A percentile compares a stretch with the other conserved stretches of the same genome.
Evolutionary conservation across 345 rosid genomes (phyloP).

Genomic region (Linum tenue): DNA sequence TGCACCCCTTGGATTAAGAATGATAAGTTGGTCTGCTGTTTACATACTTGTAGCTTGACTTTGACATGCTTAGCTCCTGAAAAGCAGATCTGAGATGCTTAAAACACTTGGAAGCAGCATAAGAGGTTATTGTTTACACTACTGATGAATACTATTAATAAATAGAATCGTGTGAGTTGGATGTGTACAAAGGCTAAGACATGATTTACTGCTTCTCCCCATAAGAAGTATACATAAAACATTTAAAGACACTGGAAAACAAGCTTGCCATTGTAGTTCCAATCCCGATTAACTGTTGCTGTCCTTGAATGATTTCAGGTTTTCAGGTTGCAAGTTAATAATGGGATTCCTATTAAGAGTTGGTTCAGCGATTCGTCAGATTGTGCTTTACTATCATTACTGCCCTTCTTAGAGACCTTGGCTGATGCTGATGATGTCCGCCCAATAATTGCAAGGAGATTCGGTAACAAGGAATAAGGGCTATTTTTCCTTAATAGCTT

Average conservation of each 20-base stretch:
- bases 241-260: background rate
- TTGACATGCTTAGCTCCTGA: background rate
- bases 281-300: slow-evolving; percentile 14
- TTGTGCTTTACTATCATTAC: slow-evolving; percentile 62
- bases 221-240: background rate
- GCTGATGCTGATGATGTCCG: slow-evolving; percentile 84
- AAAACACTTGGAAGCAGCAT: slow-evolving; percentile 5
- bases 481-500: background rate
- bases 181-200: no score
- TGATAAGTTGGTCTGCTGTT: background rate
- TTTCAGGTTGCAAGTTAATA: slow-evolving; percentile 85
- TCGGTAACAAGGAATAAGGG: slow-evolving; percentile 56
- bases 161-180: no score
- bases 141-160: no score
- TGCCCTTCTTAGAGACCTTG: slow-evolving; percentile 87
- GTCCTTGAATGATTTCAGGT: slow-evolving; percentile 44
- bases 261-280: background rate
- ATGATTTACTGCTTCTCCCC: no score
- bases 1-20: background rate
- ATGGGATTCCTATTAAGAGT: slow-evolving; percentile 95
- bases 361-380: slow-evolving; percentile 94
- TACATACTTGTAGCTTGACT: background rate
- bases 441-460: slow-evolving; percentile 77
- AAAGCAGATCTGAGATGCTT: slow-evolving; percentile 4
- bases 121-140: no score